Evolutionary conservation across 306 rosid genomes (phyloP).

Genomic region (Mimosa pudica): DNA sequence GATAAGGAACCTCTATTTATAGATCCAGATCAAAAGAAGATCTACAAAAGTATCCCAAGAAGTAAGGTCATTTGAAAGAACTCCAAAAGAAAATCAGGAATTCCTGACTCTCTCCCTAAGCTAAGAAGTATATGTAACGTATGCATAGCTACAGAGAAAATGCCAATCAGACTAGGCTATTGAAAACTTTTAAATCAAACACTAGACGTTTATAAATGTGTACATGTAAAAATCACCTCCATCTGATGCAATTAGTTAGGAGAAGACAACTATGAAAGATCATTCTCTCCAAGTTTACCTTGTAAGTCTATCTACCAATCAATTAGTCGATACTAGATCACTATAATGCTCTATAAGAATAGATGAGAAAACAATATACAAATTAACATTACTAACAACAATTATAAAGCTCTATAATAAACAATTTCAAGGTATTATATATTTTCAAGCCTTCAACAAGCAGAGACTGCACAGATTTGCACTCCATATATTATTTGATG

Average conservation of each 20-base stretch:
- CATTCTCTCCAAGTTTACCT: neutral
- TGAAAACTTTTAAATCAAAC: neutral
- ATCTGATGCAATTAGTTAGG: constrained; percentile 9
- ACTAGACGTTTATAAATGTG: neutral
- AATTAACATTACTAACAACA: neutral
- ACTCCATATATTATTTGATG: constrained; percentile 7
- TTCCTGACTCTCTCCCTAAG: neutral
- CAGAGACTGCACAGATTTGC: neutral
- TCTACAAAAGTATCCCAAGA: neutral
- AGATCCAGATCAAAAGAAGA: neutral
- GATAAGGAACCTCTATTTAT: neutral
- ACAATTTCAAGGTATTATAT: constrained; percentile 1
- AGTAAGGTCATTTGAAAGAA: neutral
- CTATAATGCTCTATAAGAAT: neutral
- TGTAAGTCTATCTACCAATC: constrained; percentile 14
- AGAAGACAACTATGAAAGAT: constrained; percentile 2
- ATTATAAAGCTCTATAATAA: constrained; percentile 4
- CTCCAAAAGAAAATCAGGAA: neutral
- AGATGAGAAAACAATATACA: constrained; percentile 14
- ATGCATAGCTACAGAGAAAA: no score
- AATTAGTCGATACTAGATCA: neutral
- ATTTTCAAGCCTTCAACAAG: neutral
- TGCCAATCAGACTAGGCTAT: neutral
- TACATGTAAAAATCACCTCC: neutral
- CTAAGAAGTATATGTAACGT: no score